Evolutionary conservation across 495 filamentous ascomycete genomes (phyloP), one percentile per base, ranked within the genome.

Genomic region (Schizothecium vesticola): DNA sequence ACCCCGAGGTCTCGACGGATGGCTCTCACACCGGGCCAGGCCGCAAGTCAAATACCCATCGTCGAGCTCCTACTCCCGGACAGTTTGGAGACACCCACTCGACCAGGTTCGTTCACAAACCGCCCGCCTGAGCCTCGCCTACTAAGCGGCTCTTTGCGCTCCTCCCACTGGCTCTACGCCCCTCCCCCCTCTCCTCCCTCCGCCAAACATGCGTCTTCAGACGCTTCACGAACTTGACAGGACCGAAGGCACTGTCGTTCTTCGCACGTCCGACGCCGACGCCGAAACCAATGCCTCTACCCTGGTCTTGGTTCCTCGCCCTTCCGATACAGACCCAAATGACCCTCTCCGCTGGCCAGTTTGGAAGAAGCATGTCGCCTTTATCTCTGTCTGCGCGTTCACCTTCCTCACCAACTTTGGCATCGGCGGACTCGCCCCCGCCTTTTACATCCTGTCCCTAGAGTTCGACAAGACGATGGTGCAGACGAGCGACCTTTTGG

Each of bases 361-460:
- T 1, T 63, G 66, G 56, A 79, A 77, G 67, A 80, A 79, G 61
- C 69, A 75, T 51, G 67, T 73, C 59, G 73, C 75, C 61, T 78
- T 77, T 67, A 61, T 72, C 19, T 73, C 76, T 1, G 69, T 77
- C 23, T 78, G 75, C 69, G 60, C 65, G 36, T 75, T 74, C 70
- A 77, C 74, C 68, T 81, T 80, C 74, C 71, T 86, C 70, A 80
- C 79, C 76, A 76, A 75, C 75, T 75, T 82, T 67, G 75, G 68
- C 67, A 74, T 79, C 63, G 74, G 75, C 28, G 74, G 76, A 19
- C 62, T 78, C 21, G 66, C 72, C 11, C 72, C 75, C 0, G 75
- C 75, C 66, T 76, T 79, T 36, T 75, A 74, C 62, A 36, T 74
- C 31, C 63, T 78, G 16, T 73, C 70, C 3, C 67, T 67, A 0